A percentile compares a stretch with the other conserved stretches of the same genome.
Conservation (phyloP, 176 grass and related monocot genomes). For the Bothriochloa decipiens region DNA sequence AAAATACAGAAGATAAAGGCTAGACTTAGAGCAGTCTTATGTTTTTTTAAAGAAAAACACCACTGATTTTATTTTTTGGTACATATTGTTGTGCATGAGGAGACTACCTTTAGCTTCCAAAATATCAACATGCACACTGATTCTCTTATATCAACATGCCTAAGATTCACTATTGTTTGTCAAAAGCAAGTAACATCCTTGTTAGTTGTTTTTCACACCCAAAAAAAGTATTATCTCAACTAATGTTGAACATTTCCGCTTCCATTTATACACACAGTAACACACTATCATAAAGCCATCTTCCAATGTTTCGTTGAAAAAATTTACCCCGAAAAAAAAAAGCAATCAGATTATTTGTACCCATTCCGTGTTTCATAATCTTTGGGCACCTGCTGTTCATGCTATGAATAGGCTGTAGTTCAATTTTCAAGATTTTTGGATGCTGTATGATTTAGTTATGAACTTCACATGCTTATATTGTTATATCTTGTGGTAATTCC, state of each 20-base stretch:
- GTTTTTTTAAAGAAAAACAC: conserved; percentile 9
- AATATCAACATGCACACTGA: conserved; percentile 22
- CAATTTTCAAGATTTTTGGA: too few species aligned
- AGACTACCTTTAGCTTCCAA: conserved; percentile 7
- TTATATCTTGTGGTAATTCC: not conserved
- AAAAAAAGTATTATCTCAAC: not conserved
- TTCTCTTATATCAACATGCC: conserved; percentile 22
- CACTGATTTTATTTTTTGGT: not conserved
- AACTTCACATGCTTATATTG: too few species aligned
- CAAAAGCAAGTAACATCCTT: not conserved
- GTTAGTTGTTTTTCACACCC: not conserved
- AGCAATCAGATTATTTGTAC: not conserved
- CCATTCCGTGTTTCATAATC: not conserved
- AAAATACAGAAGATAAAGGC: conserved; percentile 24
- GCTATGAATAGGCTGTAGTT: too few species aligned
- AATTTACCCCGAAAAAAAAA: not conserved
- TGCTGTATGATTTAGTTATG: too few species aligned
- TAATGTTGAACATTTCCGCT: not conserved
- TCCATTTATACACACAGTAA: not conserved
- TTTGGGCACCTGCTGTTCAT: not conserved
- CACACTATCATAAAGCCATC: not conserved
- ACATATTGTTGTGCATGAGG: not conserved
- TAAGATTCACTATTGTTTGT: not conserved
- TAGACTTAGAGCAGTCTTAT: not conserved
- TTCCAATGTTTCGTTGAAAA: not conserved